A percentile compares a stretch with the other conserved stretches of the same genome.
Conservation (phyloP, 1,284 basidiomycete species). For the Omphalotus olearius region DNA sequence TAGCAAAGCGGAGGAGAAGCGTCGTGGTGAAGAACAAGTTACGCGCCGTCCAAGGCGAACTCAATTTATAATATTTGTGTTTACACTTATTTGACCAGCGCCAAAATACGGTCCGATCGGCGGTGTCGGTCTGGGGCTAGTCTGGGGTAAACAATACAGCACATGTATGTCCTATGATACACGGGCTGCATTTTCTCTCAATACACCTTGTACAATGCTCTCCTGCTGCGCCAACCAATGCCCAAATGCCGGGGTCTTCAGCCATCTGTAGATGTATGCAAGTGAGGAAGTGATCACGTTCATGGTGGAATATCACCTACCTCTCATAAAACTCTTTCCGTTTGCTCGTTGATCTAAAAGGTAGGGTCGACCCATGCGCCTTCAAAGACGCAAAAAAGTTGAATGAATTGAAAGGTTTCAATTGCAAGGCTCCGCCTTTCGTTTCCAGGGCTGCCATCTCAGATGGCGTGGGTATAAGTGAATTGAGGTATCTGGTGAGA, state of each 20-base stretch:
- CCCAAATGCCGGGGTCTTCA: constrained; percentile 71
- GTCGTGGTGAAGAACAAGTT: too few relatives aligned
- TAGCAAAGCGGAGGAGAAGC: neutral
- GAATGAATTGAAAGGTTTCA: constrained; percentile 77
- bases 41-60: too few relatives aligned
- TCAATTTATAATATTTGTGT: too few relatives aligned
- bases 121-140: too few relatives aligned
- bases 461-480: constrained; percentile 71
- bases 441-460: constrained; percentile 31
- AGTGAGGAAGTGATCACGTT: neutral
- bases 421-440: constrained; percentile 28
- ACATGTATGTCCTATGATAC: neutral
- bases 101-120: too few relatives aligned
- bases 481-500: constrained; percentile 90
- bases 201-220: constrained; percentile 53
- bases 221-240: constrained; percentile 75
- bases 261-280: constrained; percentile 36
- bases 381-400: constrained; percentile 84
- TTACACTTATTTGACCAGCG: too few relatives aligned
- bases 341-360: constrained; percentile 66
- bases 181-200: constrained; percentile 27
- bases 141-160: too few relatives aligned
- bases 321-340: constrained; percentile 69
- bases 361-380: constrained; percentile 70
- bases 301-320: constrained; percentile 5